Evolutionary conservation across 805 yeast genomes (phyloP), one percentile per base, ranked within the genome.

Genomic region (Lachancea thermotolerans): DNA sequence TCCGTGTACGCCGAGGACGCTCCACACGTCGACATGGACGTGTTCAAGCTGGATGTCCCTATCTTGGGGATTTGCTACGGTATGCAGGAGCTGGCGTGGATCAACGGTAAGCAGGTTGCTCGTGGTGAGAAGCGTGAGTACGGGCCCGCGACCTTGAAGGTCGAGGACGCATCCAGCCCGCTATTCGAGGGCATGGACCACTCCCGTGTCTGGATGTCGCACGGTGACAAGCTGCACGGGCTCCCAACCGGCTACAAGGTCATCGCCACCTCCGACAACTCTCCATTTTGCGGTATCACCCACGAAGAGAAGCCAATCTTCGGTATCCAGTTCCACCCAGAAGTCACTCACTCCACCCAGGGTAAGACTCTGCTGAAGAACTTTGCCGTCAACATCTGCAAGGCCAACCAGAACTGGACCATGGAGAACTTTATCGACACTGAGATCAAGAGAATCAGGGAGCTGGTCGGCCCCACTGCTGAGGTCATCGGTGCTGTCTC

Each of bases 401-500:
- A 82, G 47, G 95, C 93, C 56, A 64, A 72, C 39, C 87, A 85
- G 70, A 89, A 84, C 77, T 93, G 99, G 99, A 85, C 91, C 47
- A 93, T 93, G 99, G 86, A 84, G 72, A 93, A 93, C 76, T 93
- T 93, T 70, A 86, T 93, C 62, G 96, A 88, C 60, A 88, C 96
- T 53, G 99, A 93, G 75, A 90, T 93, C 60, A 81, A 85, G 56
- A 82, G 99, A 70, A 93, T 93, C 58, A 79, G 89, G 69, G 75
- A 78, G 44, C 74, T 91, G 54, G 97, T 93, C 56, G 99, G 99
- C 42, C 97, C 96, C 55, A 82, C 89, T 47, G 98, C 96, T 47
- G 98, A 93, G 72, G 99, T 93, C 53, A 93, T 93, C 63, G 99
- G 99, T 71, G 99, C 99, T 45, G 99, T 93, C 54, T 88, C 96